Percentiles rank a stretch among this genome's conserved stretches.
Evolutionary conservation across 257 asterid species (phyloP).

Genomic region (Solanum verrucosum): DNA sequence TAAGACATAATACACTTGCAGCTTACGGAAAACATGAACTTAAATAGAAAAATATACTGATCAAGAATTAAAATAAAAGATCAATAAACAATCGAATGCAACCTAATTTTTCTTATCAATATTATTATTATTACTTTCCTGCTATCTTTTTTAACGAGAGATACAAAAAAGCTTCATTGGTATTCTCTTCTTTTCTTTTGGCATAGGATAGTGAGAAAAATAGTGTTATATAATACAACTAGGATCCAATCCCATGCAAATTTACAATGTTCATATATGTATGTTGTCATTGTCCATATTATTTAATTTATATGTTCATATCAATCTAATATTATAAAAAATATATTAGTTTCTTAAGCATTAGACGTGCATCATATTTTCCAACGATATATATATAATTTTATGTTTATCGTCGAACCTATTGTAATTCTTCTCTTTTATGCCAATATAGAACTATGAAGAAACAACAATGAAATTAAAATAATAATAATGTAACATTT

Average conservation of each 20-base stretch:
- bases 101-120: neutral
- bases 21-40: rapidly evolving
- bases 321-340: neutral
- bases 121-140: neutral
- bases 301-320: neutral
- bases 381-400: neutral
- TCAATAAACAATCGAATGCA: rapidly evolving
- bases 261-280: neutral
- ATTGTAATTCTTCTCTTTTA: neutral
- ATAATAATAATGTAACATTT: too few relatives aligned
- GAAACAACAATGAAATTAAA: too few relatives aligned
- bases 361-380: neutral
- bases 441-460: neutral
- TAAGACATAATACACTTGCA: neutral
- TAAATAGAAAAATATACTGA: too few relatives aligned
- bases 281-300: neutral
- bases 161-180: neutral
- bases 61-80: too few relatives aligned
- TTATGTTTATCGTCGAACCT: neutral
- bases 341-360: neutral
- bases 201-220: neutral
- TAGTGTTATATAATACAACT: neutral
- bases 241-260: neutral
- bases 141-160: neutral
- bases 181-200: neutral